Base-by-base conservation (phyloP, 2,329 filamentous ascomycete genomes). In the Colletotrichum tropicicola region DNA sequence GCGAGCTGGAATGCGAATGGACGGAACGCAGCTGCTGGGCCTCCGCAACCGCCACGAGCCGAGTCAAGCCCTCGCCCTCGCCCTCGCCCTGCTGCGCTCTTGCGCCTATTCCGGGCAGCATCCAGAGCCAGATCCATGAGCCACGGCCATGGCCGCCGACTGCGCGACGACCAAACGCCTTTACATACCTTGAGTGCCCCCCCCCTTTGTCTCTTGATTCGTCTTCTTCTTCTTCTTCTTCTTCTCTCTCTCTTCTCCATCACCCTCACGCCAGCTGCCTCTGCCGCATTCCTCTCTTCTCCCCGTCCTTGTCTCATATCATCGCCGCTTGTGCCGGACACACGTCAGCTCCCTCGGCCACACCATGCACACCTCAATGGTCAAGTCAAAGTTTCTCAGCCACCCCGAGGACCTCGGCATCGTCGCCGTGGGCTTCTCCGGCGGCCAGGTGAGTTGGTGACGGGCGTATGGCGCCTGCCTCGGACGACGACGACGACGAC, bases 391-490 rank as follows among this genome's bases (percentile, higher is more conserved):
- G 75, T 98, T 98, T 82, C 91, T 98, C 71, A 85, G 90, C 68
- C 85, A 90, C 74, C 87, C 89, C 30, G 86, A 92, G 74, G 90
- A 98, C 74, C 85, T 99, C 69, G 96, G 95, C 68, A 87, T 99
- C 60, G 93, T 98, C 37, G 94, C 95, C 52, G 96, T 98, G 37
- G 95, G 95, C 68, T 99, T 98, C 84, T 97, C 94, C 57, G 95
- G 95, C 70, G 96, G 96, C 61, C 96, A 98, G 89, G 94, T 96
- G 89, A 72, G 84, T 73, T 25, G 17, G 49, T 41, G n/a, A n/a
- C n/a, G n/a, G n/a, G n/a, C n/a, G n/a, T n/a, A n/a, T n/a, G n/a
- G n/a, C n/a, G n/a, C n/a, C n/a, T n/a, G n/a, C n/a, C n/a, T n/a
- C n/a, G n/a, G n/a, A n/a, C n/a, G n/a, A n/a, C n/a, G n/a, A n/a